phyloP scores from a whole-genome alignment of 1,284 basidiomycete species.

The Golubevia sp. region DNA sequence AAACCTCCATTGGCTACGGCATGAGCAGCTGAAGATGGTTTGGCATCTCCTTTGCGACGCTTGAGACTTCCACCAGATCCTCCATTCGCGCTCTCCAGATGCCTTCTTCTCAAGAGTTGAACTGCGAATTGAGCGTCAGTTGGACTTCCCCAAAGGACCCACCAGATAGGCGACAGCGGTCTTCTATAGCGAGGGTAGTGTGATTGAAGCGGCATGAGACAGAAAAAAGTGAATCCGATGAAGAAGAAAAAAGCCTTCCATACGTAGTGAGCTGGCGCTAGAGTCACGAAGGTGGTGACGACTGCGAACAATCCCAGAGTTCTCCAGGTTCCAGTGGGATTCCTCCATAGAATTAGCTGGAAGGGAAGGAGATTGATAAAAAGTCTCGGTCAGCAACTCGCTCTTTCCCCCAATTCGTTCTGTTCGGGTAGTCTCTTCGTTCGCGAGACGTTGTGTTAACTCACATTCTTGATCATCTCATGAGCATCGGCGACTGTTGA shows the following conservation, averaged over 20 bases:
- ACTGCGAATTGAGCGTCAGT: slow-evolving; percentile 58
- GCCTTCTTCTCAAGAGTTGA: slow-evolving; percentile 49
- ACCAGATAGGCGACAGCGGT: slow-evolving; percentile 55
- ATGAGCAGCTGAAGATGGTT: slow-evolving; percentile 13
- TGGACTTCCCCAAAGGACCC: slow-evolving; percentile 53
- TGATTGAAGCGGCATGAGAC: slow-evolving; percentile 49
- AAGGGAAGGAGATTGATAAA: no score
- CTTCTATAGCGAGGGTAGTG: slow-evolving; percentile 58
- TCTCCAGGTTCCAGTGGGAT: slow-evolving; percentile 39
- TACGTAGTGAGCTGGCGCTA: slow-evolving; percentile 36
- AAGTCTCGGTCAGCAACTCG: no score
- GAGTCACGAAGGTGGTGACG: slow-evolving; percentile 36
- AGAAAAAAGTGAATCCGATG: slow-evolving; percentile 51
- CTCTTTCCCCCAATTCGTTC: background rate
- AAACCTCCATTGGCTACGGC: slow-evolving; percentile 12
- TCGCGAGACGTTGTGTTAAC: no score
- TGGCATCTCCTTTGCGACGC: slow-evolving; percentile 1
- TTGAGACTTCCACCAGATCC: background rate
- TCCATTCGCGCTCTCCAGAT: slow-evolving; percentile 12
- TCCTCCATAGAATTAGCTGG: slow-evolving; percentile 54
- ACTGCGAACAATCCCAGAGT: slow-evolving; percentile 38
- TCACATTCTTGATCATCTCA: slow-evolving; percentile 29
- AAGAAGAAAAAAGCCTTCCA: slow-evolving; percentile 41
- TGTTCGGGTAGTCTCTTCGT: no score
- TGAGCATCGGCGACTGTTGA: slow-evolving; percentile 57